Conservation (phyloP, 352 stramenopile genomes). For the Elongisporangium undulatum region DNA sequence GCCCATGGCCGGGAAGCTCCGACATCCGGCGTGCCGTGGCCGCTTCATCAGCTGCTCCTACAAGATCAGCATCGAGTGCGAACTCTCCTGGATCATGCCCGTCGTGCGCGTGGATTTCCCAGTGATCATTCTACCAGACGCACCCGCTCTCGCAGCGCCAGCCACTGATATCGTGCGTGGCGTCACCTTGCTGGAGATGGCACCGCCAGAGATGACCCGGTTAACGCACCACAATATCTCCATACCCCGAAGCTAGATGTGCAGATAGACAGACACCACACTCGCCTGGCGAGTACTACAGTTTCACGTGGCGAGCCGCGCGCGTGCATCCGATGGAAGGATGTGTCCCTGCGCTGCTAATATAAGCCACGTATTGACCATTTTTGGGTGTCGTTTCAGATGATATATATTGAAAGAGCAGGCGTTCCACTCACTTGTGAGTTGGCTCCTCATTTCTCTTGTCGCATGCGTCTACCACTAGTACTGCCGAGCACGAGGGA, state of each 20-base stretch:
- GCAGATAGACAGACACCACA: not conserved
- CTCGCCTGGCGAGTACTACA: not conserved
- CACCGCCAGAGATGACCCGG: not conserved
- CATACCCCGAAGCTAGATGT: not conserved
- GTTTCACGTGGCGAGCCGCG: not conserved
- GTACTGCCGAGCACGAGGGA: not conserved
- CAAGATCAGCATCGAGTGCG: slow-evolving; percentile 54
- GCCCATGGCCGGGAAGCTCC: slow-evolving; percentile 41
- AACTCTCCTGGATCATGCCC: slow-evolving; percentile 24
- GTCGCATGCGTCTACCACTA: not conserved
- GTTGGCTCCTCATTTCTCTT: not conserved
- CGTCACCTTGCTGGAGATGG: not conserved
- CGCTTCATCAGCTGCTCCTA: slow-evolving; percentile 63
- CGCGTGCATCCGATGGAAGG: not conserved
- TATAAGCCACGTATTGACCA: not conserved
- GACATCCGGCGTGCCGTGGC: slow-evolving; percentile 47
- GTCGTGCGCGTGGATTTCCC: slow-evolving; percentile 30
- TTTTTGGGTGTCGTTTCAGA: not conserved
- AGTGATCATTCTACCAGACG: slow-evolving; percentile 23
- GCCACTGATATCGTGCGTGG: not conserved
- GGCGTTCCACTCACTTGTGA: not conserved
- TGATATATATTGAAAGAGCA: not conserved
- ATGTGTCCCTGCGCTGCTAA: not conserved
- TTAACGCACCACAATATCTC: not conserved
- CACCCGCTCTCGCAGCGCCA: not conserved